Evolutionary conservation across 176 grass and related monocot species (phyloP).

Genomic region (Panicum miliaceum): DNA sequence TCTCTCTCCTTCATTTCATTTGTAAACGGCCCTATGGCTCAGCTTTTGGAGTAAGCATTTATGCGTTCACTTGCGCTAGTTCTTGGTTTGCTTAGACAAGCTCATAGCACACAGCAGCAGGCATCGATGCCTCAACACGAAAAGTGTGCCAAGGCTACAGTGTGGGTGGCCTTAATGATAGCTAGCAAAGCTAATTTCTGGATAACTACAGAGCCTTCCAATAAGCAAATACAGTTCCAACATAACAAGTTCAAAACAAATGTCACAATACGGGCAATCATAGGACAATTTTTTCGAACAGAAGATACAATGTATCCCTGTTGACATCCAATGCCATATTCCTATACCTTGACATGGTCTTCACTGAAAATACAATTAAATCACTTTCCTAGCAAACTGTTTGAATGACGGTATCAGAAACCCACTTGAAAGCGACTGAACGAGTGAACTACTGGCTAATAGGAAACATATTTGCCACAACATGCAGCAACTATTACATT

Average conservation of each 20-base stretch:
- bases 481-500: not conserved
- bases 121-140: not conserved
- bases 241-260: not conserved
- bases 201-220: not conserved
- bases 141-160: not conserved
- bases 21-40: not conserved
- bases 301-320: not conserved
- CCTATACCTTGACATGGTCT: not conserved
- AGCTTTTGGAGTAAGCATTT: not conserved
- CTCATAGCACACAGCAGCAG: not conserved
- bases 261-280: not conserved
- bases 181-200: not conserved
- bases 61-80: not conserved
- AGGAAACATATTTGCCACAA: not conserved
- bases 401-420: not conserved
- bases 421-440: not conserved
- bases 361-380: constrained; percentile 1
- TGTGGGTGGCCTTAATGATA: not conserved
- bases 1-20: not conserved
- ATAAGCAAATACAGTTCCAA: not conserved
- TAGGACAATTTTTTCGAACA: not conserved
- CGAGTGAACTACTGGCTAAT: not conserved
- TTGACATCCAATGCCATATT: not conserved
- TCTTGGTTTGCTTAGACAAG: not conserved
- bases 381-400: not conserved